Base-by-base conservation (phyloP, 345 rosid genomes). In the Gossypium raimondii region DNA sequence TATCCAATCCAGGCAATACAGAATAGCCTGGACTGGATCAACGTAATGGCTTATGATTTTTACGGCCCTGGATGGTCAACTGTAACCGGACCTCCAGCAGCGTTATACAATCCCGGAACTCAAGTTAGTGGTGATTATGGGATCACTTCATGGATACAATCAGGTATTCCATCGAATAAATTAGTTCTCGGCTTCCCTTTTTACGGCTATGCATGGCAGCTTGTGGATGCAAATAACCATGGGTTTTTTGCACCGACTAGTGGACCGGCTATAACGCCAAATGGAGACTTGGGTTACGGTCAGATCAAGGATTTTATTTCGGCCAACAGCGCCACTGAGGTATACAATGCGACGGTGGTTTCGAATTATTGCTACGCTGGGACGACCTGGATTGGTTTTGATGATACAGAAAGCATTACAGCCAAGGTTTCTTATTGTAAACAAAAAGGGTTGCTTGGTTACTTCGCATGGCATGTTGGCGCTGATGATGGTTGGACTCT, bases 401-500 rank as follows among this genome's bases (percentile, higher is more conserved):
- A 89, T 38, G 84, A 75, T 9, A 74, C 78, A 1, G 79, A 79
- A 52, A 87, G 89, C 24, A 82, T 87, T 13, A 75, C 82, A 0
- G 75, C 81, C 0, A 92, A 92, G 83, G 83, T 90, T 8, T 38
- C 70, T 45, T 87, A 86, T 13, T 88, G 88, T 53, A 79, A 85
- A 76, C 85, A 50, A 11, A 85, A 76, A 27, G 81, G 85, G 10
- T 74, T 90, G 70, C 88, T 85, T 52, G 97, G 97, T 76, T 92
- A 89, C 84, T 92, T 83, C 81, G 86, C 87, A 44, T 92, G 97
- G 97, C 91, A 89, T 18, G 85, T 87, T 20, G 86, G 85, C 0
- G 82, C 72, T 34, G 97, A 92, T 18, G 80, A 76, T 14, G 79
- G 85, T 2, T 89, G 87, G 83, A 73, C 74, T 75, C 83, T 88